These are phyloP conservation scores for Malus sylvestris DNA, from an alignment of 306 rosid genomes.

Conservation along the genomic window DNA sequence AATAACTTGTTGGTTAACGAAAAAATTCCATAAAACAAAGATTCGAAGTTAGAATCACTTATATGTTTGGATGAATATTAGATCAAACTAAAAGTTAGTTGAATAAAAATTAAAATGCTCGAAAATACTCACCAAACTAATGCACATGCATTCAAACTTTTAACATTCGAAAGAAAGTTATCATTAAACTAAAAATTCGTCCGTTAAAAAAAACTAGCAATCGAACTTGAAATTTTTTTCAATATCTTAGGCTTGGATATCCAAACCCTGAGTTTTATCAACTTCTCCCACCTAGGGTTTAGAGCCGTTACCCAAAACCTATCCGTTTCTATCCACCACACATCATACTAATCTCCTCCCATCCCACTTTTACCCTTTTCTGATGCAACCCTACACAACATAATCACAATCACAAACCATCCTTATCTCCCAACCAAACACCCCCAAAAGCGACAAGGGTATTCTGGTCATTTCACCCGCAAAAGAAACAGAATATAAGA, in stretches of 20 bases:
- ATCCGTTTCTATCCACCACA: neutral
- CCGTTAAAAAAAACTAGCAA: no score
- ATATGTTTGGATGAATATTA: accelerated
- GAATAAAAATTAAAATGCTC: no score
- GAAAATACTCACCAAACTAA: no score
- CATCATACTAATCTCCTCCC: neutral
- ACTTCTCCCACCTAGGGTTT: slow-evolving; percentile 3
- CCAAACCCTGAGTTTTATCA: neutral
- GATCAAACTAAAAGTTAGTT: no score
- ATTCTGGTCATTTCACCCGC: slow-evolving; percentile 5
- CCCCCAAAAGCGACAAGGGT: neutral
- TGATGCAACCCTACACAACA: neutral
- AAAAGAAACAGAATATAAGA: neutral
- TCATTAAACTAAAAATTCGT: no score
- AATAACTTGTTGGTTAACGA: neutral
- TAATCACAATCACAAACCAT: neutral
- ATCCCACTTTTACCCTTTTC: neutral
- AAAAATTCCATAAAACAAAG: no score
- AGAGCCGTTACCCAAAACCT: slow-evolving; percentile 1
- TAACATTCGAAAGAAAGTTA: no score
- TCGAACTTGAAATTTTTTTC: no score
- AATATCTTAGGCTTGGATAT: no score
- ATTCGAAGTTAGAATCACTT: no score
- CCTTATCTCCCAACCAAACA: neutral
- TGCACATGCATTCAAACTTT: no score